These are phyloP conservation scores for Exidia glandulosa DNA, from an alignment of 768 basidiomycete species.

Conservation along the genomic window DNA sequence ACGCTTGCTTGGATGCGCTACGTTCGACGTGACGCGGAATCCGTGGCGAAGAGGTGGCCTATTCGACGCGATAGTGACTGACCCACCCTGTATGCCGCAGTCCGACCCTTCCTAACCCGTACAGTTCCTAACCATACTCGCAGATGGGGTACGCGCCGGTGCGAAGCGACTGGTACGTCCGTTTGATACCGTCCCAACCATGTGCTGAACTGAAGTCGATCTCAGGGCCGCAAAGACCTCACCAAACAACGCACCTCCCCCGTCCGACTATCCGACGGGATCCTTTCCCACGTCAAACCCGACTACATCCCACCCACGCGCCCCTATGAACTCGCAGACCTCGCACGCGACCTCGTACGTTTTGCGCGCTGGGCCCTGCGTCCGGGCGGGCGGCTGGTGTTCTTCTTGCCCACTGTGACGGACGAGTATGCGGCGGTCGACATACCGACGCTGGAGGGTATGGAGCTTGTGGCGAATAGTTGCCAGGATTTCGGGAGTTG, in stretches of 20 bases:
- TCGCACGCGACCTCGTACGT: constrained; percentile 71
- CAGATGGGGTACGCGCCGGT: constrained; percentile 87
- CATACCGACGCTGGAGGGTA: constrained; percentile 66
- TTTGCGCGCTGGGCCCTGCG: constrained; percentile 77
- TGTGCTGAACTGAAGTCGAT: neutral
- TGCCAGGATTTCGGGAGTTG: constrained; percentile 91
- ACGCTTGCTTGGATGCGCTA: constrained; percentile 72
- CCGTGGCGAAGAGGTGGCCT: constrained; percentile 83
- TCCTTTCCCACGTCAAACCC: neutral
- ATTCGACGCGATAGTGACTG: constrained; percentile 90
- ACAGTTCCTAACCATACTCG: too few species aligned
- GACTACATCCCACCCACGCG: constrained; percentile 77
- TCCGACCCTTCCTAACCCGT: too few species aligned
- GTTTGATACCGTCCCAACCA: too few species aligned
- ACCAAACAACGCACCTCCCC: neutral
- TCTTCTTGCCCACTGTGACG: constrained; percentile 87
- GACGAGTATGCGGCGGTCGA: constrained; percentile 89
- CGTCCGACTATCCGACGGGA: neutral
- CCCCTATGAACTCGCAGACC: constrained; percentile 82
- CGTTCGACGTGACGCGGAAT: constrained; percentile 86
- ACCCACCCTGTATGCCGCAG: constrained; percentile 86
- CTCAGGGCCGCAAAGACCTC: neutral
- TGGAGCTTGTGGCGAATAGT: constrained; percentile 82
- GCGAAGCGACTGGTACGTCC: constrained; percentile 49
- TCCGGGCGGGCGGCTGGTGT: constrained; percentile 81